Evolutionary conservation across 805 yeast species (phyloP).

Genomic region (Cyberlindnera japonica): DNA sequence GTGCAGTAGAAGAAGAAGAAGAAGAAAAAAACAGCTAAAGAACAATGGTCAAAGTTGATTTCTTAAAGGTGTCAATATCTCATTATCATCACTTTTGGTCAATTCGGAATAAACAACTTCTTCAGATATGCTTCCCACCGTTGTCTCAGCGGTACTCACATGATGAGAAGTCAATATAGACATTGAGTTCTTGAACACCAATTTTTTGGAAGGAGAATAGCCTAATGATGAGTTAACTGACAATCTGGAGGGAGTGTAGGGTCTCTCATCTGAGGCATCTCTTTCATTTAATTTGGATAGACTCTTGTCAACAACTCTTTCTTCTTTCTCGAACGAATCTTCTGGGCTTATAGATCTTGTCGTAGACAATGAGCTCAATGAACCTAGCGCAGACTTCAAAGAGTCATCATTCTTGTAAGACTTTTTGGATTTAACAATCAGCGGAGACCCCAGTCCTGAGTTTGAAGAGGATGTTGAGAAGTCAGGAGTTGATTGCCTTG

Average conservation of each 20-base stretch:
- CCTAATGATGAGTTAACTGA: constrained; percentile 4
- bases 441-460: constrained; percentile 1
- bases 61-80: constrained; percentile 9
- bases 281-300: constrained; percentile 10
- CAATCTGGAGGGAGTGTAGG: constrained; percentile 7
- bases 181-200: constrained; percentile 17
- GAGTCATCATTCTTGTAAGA: background rate
- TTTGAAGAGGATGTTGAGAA: background rate
- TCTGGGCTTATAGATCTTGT: constrained; percentile 15
- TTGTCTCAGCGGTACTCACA: constrained; percentile 7
- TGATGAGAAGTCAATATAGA: constrained; percentile 15
- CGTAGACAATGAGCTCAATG: constrained; percentile 1
- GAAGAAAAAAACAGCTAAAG: background rate
- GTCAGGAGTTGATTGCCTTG: constrained; percentile 8
- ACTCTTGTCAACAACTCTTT: constrained; percentile 14
- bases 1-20: background rate
- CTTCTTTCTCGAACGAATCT: constrained; percentile 25
- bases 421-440: background rate
- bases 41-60: constrained; percentile 3
- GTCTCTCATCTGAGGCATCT: background rate
- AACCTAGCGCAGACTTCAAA: background rate
- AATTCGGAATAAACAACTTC: constrained; percentile 25
- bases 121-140: constrained; percentile 23
- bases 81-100: constrained; percentile 13
- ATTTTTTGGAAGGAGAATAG: constrained; percentile 17